Base-by-base conservation (phyloP, 2,329 filamentous ascomycete species). In the Aspergillus terreus region DNA sequence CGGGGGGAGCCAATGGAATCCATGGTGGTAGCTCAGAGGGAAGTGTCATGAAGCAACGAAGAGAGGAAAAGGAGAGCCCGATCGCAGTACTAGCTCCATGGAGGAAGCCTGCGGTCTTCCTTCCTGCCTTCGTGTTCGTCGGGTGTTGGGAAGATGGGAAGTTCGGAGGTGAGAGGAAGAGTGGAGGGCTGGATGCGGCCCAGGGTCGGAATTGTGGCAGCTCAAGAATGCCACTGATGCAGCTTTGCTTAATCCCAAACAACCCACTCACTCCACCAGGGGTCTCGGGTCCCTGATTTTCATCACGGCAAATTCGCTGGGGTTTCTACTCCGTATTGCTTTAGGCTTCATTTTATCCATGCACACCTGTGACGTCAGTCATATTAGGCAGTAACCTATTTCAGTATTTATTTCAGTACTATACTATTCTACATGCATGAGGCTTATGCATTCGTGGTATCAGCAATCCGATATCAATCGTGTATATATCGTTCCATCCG, bases 1-100 rank as follows among this genome's bases (percentile, higher is more conserved):
- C 62, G 64, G 61, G 56, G 62, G 54, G 62, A 57, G 55, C 66
- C 63, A 49, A 58, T 62, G 49, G 53, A 58, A 62, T 71, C 69
- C 70, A 73, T 73, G 47, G 57, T 64, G 52, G 60, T 51, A 47
- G 57, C 54, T 59, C 30, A 46, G 43, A 38, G 47, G 40, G 41
- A 21, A 30, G 46, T 23, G 50, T 54, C 54, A 56, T 42, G 53
- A 54, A 51, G 48, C 52, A 52, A 55, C 54, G 50, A 53, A 49
- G 43, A 41, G 40, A 25, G 17, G 27, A 49, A 44, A 50, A 45
- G 52, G 47, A 42, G 19, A 42, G 19, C 15, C 15, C 11, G 40
- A 36, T 53, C 54, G 57, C 30, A 53, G 47, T 52, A 30, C 50
- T 52, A 51, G 42, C 56, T 64, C 59, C 57, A 61, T 60, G 55